A percentile compares a stretch with the other conserved stretches of the same genome.
phyloP scores from a whole-genome alignment of 139 green algal species.

The Volvox reticuliferus region DNA sequence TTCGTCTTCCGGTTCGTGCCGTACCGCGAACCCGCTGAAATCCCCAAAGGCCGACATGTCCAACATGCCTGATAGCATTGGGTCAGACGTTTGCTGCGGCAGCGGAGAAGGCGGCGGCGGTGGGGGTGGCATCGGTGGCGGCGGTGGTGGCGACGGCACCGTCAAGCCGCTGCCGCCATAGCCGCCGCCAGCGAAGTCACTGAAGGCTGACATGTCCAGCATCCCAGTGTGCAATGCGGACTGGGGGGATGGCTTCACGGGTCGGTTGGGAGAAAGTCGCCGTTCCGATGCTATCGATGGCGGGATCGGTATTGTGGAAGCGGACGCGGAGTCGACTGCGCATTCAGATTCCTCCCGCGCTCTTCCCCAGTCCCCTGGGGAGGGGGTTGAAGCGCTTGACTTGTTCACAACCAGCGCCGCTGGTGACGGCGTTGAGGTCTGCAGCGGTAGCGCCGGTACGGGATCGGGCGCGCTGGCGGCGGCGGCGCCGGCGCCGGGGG shows the following conservation, averaged over 20 bases:
- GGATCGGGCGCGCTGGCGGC: background rate
- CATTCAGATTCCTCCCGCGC: no score
- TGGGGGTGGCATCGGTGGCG: background rate
- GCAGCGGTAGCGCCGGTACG: background rate
- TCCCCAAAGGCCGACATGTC: conserved; percentile 55
- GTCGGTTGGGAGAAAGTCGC: background rate
- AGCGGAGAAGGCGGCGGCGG: background rate
- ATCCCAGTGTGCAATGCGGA: conserved; percentile 54
- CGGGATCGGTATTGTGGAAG: background rate
- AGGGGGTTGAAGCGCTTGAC: background rate
- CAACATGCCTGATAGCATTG: conserved; percentile 45
- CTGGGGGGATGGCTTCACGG: background rate
- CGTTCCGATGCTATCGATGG: background rate
- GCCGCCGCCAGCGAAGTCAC: background rate
- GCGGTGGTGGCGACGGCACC: background rate
- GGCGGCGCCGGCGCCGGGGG: background rate
- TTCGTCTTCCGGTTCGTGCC: background rate
- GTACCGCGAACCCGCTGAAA: conserved; percentile 21
- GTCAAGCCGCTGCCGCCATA: background rate
- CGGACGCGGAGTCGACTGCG: background rate
- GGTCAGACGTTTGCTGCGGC: background rate
- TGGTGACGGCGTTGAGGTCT: background rate
- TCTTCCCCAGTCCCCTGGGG: background rate
- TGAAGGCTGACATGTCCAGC: conserved; percentile 66
- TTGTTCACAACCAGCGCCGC: background rate